Percentiles rank a stretch among this genome's conserved stretches.
These are phyloP conservation scores for Plantago ovata DNA, from an alignment of 257 asterid species.

Conservation along the genomic window DNA sequence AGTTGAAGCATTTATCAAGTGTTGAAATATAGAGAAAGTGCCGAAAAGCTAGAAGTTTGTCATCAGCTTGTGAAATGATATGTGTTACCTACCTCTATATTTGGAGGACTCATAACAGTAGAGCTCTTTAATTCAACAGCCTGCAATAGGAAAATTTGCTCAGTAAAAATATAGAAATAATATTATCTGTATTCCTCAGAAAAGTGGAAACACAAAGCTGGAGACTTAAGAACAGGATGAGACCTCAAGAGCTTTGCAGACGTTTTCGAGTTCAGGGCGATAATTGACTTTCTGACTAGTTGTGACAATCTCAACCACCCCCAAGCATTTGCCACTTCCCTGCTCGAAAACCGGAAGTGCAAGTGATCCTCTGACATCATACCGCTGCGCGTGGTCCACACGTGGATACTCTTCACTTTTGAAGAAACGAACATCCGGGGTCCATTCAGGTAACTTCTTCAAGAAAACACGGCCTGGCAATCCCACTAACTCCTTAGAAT, in stretches of 20 bases:
- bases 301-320: constrained; percentile 69
- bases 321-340: constrained; percentile 72
- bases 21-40: no score
- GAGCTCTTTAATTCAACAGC: constrained; percentile 66
- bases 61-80: no score
- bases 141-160: constrained; percentile 31
- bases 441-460: constrained; percentile 75
- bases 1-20: no score
- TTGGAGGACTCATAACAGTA: constrained; percentile 32
- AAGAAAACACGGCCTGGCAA: constrained; percentile 74
- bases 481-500: constrained; percentile 49
- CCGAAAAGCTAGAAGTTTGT: no score
- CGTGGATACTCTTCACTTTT: constrained; percentile 65
- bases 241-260: constrained; percentile 78
- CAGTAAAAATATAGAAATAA: constrained; percentile 5
- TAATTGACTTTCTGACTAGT: constrained; percentile 48
- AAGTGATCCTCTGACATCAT: constrained; percentile 59
- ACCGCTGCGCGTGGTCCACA: constrained; percentile 43
- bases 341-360: constrained; percentile 71
- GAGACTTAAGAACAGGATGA: constrained; percentile 8
- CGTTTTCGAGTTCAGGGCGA: constrained; percentile 55
- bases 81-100: constrained; percentile 40
- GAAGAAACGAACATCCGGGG: constrained; percentile 75
- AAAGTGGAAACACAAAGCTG: not conserved
- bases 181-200: not conserved